Evolutionary conservation across 148 eudicot genomes (phyloP).

Genomic region (Suaeda aralocaspica): DNA sequence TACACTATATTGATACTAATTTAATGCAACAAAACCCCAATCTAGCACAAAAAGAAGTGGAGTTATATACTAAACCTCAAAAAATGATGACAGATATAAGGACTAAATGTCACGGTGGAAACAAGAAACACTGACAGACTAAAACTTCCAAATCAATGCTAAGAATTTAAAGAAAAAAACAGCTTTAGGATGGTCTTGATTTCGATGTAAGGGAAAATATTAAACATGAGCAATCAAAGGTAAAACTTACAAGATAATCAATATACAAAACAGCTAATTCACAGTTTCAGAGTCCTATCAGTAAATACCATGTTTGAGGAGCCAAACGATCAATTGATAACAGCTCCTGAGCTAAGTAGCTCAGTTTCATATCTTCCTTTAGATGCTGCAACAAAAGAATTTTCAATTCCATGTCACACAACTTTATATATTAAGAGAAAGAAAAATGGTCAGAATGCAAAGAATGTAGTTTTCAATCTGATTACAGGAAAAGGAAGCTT

Average conservation of each 20-base stretch:
- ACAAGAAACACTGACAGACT: no score
- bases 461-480: neutral
- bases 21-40: no score
- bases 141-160: neutral
- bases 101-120: neutral
- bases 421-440: neutral
- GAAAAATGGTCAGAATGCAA: neutral
- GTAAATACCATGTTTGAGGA: conserved; percentile 86
- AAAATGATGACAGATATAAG: neutral
- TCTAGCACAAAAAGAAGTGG: no score
- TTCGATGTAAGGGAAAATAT: no score
- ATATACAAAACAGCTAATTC: neutral
- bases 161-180: neutral
- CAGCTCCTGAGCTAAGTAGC: conserved; percentile 97
- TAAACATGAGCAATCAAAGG: neutral
- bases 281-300: neutral
- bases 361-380: conserved; percentile 95
- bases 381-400: conserved; percentile 55
- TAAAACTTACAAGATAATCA: neutral
- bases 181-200: neutral
- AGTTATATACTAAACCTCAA: neutral
- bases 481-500: conserved; percentile 1
- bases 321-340: conserved; percentile 90
- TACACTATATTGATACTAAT: no score
- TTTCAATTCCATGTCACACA: conserved; percentile 6